Evolutionary conservation across 352 stramenopile genomes (phyloP), one percentile per base, ranked within the genome.

Genomic region (Phytopythium boreale): DNA sequence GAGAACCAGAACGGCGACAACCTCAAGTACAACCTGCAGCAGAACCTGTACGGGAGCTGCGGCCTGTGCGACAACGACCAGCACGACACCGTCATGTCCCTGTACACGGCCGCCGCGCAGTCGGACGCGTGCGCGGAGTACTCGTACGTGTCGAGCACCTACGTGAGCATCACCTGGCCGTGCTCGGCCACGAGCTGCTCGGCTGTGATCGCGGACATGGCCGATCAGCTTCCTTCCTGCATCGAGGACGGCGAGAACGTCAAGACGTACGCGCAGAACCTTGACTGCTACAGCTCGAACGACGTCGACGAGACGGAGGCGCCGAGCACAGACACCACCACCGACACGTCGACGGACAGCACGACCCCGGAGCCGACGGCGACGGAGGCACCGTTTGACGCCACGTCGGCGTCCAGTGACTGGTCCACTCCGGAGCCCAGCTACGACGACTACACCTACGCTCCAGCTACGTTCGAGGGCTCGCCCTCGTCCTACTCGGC

Each of bases 131-230:
- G 68, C 26, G 56, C 49, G 0, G 27, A 43, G 7, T 71, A 71
- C 50, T 62, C 68, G 26, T 51, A 44, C 44, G 37, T 67, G 19
- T 67, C 36, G 4, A 56, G 59, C 61, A 39, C 60, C 24, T 55
- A 66, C 44, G 57, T 72, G 56, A 63, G 39, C 52, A 67, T 75
- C 61, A 50, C 50, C 8, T 67, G 64, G 22, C 64, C 65, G 2
- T 75, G 68, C 37, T 67, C 68, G 2, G 64, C 68, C 6, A 72
- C 61, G 0, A 58, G 36, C 17, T 75, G 68, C 27, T 29, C 70
- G n/a, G 52, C 27, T 0, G 57, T 65, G 29, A 29, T 72, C 39
- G 22, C 62, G 20, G 41, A 63, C 7, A 34, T 75, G 46, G 68
- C 61, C 26, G 46, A 64, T 1, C 36, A 57, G 46, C 67, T 75